A percentile compares a stretch with the other conserved stretches of the same genome.
Evolutionary conservation across 2,329 filamentous ascomycete species (phyloP).

Genomic region (Pseudomassariella vexata): DNA sequence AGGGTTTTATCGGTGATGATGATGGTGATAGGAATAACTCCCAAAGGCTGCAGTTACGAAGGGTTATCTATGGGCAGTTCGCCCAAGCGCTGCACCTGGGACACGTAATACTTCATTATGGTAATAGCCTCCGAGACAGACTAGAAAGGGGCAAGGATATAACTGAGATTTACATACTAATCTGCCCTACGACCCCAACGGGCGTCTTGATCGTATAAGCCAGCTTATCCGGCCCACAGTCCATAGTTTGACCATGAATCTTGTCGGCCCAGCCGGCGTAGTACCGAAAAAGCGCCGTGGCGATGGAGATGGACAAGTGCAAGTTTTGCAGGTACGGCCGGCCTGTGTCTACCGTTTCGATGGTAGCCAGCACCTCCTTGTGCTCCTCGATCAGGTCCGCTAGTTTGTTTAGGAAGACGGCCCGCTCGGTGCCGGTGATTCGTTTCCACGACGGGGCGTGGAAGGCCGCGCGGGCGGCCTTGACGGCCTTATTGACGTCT

Average conservation of each 20-base stretch:
- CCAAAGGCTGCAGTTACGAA: no score
- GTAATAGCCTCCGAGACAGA: no score
- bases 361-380: constrained; percentile 37
- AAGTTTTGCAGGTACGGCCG: constrained; percentile 65
- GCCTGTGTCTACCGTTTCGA: constrained; percentile 81
- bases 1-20: no score
- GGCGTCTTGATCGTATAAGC: constrained; percentile 72
- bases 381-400: constrained; percentile 65
- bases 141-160: no score
- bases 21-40: no score
- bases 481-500: constrained; percentile 62
- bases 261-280: constrained; percentile 78
- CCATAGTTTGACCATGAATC: constrained; percentile 70
- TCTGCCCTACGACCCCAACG: constrained; percentile 67
- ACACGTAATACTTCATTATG: no score
- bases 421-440: constrained; percentile 60
- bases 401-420: constrained; percentile 63
- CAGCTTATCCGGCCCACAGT: constrained; percentile 61
- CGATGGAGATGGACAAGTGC: no score
- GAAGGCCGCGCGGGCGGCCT: constrained; percentile 64
- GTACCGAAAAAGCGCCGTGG: constrained; percentile 54
- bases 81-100: no score
- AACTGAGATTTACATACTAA: constrained; percentile 74
- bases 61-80: no score
- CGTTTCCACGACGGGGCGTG: constrained; percentile 64